These are phyloP conservation scores for Saturnispora kantuleensis DNA, from an alignment of 805 yeast species.

Conservation along the genomic window DNA sequence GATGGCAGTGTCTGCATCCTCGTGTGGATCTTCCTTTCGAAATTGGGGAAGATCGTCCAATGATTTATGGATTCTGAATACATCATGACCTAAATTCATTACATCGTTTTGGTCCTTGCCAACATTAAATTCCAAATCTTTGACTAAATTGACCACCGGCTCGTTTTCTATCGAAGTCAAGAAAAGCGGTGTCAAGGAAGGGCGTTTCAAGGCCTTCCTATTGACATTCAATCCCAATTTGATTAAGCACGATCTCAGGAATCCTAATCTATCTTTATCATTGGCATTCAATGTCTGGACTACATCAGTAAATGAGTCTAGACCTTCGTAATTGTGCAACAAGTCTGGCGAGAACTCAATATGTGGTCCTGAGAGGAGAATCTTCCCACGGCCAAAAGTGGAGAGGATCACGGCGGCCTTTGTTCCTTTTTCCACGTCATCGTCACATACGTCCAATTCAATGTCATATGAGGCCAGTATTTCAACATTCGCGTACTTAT, in stretches of 20 bases:
- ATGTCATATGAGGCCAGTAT: conserved; percentile 63
- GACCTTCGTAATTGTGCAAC: conserved; percentile 26
- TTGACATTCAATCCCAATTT: conserved; percentile 67
- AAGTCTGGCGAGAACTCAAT: conserved; percentile 69
- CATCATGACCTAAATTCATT: conserved; percentile 46
- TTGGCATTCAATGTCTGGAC: conserved; percentile 32
- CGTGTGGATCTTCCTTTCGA: conserved; percentile 28
- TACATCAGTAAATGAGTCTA: conserved; percentile 25
- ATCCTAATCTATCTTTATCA: conserved; percentile 41
- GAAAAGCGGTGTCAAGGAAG: conserved; percentile 59
- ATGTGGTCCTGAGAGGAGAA: conserved; percentile 74
- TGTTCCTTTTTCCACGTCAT: conserved; percentile 19
- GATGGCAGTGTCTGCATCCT: conserved; percentile 46
- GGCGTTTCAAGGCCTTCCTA: conserved; percentile 38
- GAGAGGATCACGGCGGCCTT: conserved; percentile 68
- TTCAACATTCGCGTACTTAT: conserved; percentile 47
- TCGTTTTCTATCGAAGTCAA: conserved; percentile 34
- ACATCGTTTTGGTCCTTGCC: conserved; percentile 33
- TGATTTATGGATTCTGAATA: conserved; percentile 39
- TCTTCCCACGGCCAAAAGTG: conserved; percentile 64
- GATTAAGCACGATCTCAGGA: conserved; percentile 46
- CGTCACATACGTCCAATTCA: conserved; percentile 36
- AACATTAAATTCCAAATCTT: conserved; percentile 22
- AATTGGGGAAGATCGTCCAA: conserved; percentile 19
- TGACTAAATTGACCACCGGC: conserved; percentile 26